Percentiles rank a stretch among this genome's conserved stretches.
phyloP scores from a whole-genome alignment of 768 basidiomycete species.

The Naganishia friedmannii region DNA sequence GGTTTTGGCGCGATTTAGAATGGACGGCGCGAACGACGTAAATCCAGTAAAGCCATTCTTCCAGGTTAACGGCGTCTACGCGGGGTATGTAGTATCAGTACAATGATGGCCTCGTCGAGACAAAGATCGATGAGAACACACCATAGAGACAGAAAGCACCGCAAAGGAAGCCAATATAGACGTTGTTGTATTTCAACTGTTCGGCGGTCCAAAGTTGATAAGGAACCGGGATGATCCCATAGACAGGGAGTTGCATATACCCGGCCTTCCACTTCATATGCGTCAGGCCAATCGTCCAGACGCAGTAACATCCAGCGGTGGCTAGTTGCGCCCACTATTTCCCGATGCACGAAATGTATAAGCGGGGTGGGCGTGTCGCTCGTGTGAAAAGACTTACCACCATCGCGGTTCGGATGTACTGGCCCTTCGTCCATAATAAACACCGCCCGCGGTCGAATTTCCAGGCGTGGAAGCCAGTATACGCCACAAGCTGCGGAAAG shows the following conservation, averaged over 20 bases:
- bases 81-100: background rate
- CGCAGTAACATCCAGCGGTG: constrained; percentile 4
- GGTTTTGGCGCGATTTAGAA: constrained; percentile 13
- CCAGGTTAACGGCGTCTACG: constrained; percentile 11
- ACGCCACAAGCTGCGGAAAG: background rate
- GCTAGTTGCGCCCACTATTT: constrained; percentile 19
- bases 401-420: constrained; percentile 11
- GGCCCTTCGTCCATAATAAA: constrained; percentile 8
- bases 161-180: constrained; percentile 6
- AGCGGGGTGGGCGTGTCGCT: too few relatives aligned
- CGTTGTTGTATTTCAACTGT: background rate
- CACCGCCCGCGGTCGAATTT: constrained; percentile 13
- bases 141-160: constrained; percentile 13
- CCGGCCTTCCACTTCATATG: constrained; percentile 18
- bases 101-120: background rate
- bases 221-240: constrained; percentile 10
- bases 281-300: constrained; percentile 18
- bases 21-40: constrained; percentile 17
- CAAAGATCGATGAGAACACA: background rate
- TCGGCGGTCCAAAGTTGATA: constrained; percentile 3
- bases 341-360: background rate
- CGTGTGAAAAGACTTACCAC: background rate
- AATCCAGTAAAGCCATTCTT: constrained; percentile 23
- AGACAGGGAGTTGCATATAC: constrained; percentile 11
- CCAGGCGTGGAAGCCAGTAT: constrained; percentile 13